Base-by-base conservation (phyloP, 2,329 filamentous ascomycete species). In the Verticillium tricorpus region DNA sequence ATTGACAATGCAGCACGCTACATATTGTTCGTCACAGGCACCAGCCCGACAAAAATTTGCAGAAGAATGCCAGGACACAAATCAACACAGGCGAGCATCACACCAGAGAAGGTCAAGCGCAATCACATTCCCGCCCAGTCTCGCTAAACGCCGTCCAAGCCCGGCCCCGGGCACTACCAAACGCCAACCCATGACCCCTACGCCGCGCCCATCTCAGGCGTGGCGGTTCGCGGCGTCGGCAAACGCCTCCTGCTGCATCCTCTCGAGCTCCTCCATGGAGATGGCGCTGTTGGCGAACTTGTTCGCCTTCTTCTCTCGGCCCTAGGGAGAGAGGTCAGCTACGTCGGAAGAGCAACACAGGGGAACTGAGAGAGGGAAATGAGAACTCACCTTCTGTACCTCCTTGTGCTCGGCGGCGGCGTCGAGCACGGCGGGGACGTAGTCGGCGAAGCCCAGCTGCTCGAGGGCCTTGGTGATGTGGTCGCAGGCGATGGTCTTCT, bases 401-500 rank as follows among this genome's bases (percentile, higher is more conserved):
- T 96, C 93, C 77, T 96, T 97, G 75, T 97, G 95, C 72, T 96
- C 91, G 60, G 89, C 89, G 2, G 93, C 93, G 11, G 95, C 92
- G 67, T 92, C 91, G 61, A 93, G 78, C 14, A 99, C 92, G 63
- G 93, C 91, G 17, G 89, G 87, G 7, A 99, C 91, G 72, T 98
- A 99, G 69, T 97, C 93, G 11, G 88, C 85, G 74, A 98, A 99
- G 1, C 94, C 95, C 22, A 99, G 85, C 70, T 96, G 91, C 69
- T 94, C 91, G 52, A 99, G 84, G 0, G 95, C 95, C 72, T 94
- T 94, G 72, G 94, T 96, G 70, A 99, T 96, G 79, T 99, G 95
- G 71, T 99, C 95, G 75, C 92, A 96, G 14, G 94, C 94, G 69
- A 99, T 99, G 4, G 95, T 99, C 84, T 99, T 99, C 82, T 99